Evolutionary conservation across 2,329 filamentous ascomycete genomes (phyloP).

Genomic region (Phyllosticta citriasiana): DNA sequence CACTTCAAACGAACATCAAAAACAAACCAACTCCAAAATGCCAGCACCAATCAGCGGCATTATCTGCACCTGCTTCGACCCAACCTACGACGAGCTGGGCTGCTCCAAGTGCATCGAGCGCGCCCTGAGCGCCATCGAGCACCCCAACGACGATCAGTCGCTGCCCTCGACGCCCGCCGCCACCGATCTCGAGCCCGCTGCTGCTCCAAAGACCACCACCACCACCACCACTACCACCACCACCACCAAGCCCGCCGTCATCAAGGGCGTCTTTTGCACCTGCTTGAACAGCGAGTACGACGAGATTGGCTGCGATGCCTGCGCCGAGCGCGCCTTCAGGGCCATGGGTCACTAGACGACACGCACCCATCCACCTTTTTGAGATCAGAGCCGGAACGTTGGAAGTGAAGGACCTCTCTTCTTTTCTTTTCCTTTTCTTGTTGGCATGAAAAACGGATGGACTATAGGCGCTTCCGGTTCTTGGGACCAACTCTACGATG

Average conservation of each 20-base stretch:
- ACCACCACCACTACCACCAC: not conserved
- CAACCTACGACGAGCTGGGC: conserved; percentile 9
- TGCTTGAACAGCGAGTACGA: conserved; percentile 9
- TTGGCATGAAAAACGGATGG: not conserved
- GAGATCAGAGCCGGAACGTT: not conserved
- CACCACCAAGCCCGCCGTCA: not conserved
- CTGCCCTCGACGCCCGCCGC: conserved; percentile 2
- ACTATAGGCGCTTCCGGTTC: not conserved
- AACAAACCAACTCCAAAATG: not conserved
- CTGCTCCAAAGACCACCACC: not conserved
- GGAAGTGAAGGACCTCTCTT: not conserved
- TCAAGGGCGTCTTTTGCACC: conserved; percentile 10
- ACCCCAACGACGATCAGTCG: not conserved
- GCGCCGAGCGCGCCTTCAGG: conserved; percentile 4
- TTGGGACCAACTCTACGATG: not conserved
- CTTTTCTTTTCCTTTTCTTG: not conserved
- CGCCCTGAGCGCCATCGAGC: conserved; percentile 6
- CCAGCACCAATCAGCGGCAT: conserved; percentile 1
- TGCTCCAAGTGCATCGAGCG: conserved; percentile 8
- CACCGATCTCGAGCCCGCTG: not conserved
- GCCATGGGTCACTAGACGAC: conserved; percentile 1
- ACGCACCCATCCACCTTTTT: not conserved
- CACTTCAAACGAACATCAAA: not conserved
- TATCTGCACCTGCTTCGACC: conserved; percentile 7
- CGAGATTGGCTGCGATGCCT: conserved; percentile 7